These are phyloP conservation scores for Dillenia turbinata DNA, from an alignment of 164 flowering plant species.

Conservation along the genomic window DNA sequence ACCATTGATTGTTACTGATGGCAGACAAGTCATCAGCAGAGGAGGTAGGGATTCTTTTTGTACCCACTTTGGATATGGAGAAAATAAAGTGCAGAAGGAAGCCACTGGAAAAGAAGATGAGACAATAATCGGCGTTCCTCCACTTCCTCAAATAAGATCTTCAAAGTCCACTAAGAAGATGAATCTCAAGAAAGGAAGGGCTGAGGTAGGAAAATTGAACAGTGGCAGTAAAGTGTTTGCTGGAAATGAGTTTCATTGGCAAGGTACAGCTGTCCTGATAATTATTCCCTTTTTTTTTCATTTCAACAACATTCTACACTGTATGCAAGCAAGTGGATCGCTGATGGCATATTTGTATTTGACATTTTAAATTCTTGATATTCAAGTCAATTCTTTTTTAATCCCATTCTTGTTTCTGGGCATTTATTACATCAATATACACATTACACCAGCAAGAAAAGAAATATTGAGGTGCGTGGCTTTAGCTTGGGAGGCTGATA, in stretches of 20 bases:
- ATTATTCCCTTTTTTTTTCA: too few species aligned
- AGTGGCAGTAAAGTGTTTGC: conserved; percentile 14
- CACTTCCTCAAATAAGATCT: conserved; percentile 27
- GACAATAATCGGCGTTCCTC: conserved; percentile 31
- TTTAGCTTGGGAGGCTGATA: too few species aligned
- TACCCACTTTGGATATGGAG: conserved; percentile 8
- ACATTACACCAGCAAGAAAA: too few species aligned
- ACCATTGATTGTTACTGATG: conserved; percentile 63
- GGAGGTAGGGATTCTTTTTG: conserved; percentile 15
- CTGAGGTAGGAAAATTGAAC: conserved; percentile 17
- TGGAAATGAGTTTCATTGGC: conserved; percentile 20
- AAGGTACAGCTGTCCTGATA: conserved; percentile 18
- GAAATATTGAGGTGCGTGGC: too few species aligned
- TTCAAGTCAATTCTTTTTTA: too few species aligned
- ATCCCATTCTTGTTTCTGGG: too few species aligned
- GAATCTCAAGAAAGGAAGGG: conserved; percentile 23
- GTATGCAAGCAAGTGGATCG: background rate
- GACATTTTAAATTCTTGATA: too few species aligned
- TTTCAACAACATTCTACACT: too few species aligned
- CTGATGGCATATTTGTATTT: too few species aligned
- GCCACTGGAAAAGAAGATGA: conserved; percentile 4
- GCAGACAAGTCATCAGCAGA: conserved; percentile 44
- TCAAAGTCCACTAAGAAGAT: conserved; percentile 21
- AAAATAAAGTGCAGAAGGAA: background rate
- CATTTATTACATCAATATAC: too few species aligned